phyloP scores from a whole-genome alignment of 2,329 filamentous ascomycete genomes.

The Beauveria pseudobassiana region DNA sequence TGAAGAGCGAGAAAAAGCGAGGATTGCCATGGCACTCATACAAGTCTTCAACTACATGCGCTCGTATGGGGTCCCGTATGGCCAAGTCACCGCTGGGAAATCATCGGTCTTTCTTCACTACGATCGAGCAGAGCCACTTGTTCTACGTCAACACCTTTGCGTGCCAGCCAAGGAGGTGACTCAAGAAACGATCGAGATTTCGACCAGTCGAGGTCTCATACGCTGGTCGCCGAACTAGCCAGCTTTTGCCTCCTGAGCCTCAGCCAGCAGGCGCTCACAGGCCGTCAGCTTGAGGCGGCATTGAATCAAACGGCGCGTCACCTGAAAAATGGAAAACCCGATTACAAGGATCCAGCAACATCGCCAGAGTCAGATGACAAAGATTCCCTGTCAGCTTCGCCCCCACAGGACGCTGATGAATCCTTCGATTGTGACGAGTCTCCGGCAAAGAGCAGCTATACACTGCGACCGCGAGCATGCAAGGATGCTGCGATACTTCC shows the following conservation, averaged over 20 bases:
- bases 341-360: neutral
- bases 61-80: neutral
- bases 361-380: neutral
- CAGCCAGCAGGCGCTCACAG: neutral
- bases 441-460: neutral
- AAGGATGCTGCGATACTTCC: neutral
- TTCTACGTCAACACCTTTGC: neutral
- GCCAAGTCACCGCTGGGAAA: neutral
- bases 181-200: neutral
- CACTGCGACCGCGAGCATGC: neutral
- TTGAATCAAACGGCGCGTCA: neutral
- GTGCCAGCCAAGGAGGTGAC: neutral
- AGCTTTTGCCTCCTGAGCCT: neutral
- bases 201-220: neutral
- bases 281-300: neutral
- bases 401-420: neutral
- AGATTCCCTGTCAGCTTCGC: neutral
- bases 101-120: neutral
- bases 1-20: neutral
- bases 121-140: neutral
- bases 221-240: neutral
- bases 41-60: neutral
- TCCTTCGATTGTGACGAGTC: neutral
- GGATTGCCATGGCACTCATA: neutral
- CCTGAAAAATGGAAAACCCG: neutral